Evolutionary conservation across 352 stramenopile genomes (phyloP), one percentile per base, ranked within the genome.

Genomic region (Thraustotheca clavata): DNA sequence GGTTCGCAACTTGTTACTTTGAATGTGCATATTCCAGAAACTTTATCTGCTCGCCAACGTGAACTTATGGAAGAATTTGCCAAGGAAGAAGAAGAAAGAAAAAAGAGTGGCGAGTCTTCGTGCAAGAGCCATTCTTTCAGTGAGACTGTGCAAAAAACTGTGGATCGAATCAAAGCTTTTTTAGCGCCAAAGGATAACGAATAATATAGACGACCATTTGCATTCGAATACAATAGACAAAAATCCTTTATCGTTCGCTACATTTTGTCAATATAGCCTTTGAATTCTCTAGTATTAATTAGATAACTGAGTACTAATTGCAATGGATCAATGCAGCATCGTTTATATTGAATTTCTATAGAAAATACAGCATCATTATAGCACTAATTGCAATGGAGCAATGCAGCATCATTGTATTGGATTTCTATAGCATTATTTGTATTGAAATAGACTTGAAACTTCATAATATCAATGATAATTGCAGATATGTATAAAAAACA

Each of bases 1-100:
- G 97, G 96, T 48, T 97, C 98, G 71, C 97, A 99, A 74, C 79
- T 98, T 41, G 96, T 99, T 33, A 97, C 98, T 67, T 62, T 99
- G 31, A 95, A 98, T 72, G 85, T 99, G 50, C 76, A 96, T 67
- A 89, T 99, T 47, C 96, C 96, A 55, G 98, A 93, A 52, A 90
- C 88, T 57, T 80, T 99, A 49, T 98, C 88, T 11, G 63, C 73
- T n/a, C 78, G 88, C 55, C 96, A 99, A 79, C 80, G 97, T 71
- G 89, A 99, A 65, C 75, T 99, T 18, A 89, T 99, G 75, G 57
- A 96, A 68, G 90, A 98, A 67, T 98, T 99, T 60, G 73, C 96
- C 49, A 87, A 96, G 61, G 86, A 94, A 69, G 87, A 96, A 69
- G 61, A 89, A 46, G 72, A 82, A 46, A 77, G 83, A 16, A 75